Conservation (phyloP, 371 early-diverging fungal genomes). For the Syncephalis fuscata region DNA sequence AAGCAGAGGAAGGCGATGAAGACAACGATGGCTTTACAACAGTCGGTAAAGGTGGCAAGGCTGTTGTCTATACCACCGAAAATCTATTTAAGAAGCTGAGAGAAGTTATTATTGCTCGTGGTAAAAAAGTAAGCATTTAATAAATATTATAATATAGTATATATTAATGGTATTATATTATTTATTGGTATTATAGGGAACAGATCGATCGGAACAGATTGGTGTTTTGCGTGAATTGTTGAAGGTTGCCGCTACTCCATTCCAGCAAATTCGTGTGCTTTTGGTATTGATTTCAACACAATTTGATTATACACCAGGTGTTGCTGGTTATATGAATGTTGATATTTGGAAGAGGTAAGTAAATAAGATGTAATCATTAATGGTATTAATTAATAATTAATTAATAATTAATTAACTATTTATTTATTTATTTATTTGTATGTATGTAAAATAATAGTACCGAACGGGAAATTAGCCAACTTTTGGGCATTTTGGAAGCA, state of each 20-base stretch:
- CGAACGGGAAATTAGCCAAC: slow-evolving; percentile 44
- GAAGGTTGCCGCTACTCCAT: slow-evolving; percentile 44
- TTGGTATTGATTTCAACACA: slow-evolving; percentile 76
- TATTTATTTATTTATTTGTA: no score
- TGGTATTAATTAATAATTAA: neutral
- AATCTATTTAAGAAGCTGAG: slow-evolving; percentile 64
- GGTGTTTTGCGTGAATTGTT: slow-evolving; percentile 46
- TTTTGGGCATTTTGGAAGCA: slow-evolving; percentile 58
- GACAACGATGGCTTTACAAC: slow-evolving; percentile 64
- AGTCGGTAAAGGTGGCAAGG: slow-evolving; percentile 72
- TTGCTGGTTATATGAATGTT: slow-evolving; percentile 48
- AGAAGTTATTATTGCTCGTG: slow-evolving; percentile 72
- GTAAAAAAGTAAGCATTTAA: slow-evolving; percentile 56
- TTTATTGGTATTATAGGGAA: slow-evolving; percentile 32
- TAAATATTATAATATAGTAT: neutral
- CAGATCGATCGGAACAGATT: slow-evolving; percentile 70
- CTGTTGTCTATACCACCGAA: slow-evolving; percentile 40
- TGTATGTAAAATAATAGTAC: no score
- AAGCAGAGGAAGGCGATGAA: slow-evolving; percentile 7
- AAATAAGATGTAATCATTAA: neutral
- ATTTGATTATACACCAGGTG: slow-evolving; percentile 63
- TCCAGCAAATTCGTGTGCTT: slow-evolving; percentile 73
- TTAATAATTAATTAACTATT: no score
- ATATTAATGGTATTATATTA: neutral
- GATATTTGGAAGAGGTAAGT: slow-evolving; percentile 59